These are phyloP conservation scores for Raddia distichophylla DNA, from an alignment of 176 grass and related monocot genomes.

Conservation along the genomic window DNA sequence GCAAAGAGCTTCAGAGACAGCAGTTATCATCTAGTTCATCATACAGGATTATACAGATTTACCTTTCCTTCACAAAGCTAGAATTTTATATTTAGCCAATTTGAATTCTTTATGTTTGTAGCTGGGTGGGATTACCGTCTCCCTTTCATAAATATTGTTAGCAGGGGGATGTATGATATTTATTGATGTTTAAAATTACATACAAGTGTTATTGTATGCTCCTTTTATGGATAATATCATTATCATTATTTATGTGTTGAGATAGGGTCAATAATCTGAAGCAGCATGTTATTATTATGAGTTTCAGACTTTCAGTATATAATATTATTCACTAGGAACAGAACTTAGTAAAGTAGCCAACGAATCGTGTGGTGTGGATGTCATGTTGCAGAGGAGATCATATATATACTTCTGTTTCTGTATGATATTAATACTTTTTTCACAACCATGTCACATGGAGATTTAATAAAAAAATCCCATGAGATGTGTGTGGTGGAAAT, in stretches of 20 bases:
- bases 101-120: not conserved
- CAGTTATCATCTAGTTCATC: not conserved
- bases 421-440: not conserved
- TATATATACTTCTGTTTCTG: not conserved
- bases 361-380: not conserved
- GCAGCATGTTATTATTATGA: not conserved
- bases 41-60: not conserved
- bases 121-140: not conserved
- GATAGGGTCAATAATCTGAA: constrained; percentile 17
- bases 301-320: not conserved
- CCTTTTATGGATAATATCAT: not conserved
- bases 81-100: constrained; percentile 13
- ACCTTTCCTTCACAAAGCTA: not conserved
- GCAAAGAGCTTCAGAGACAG: not conserved
- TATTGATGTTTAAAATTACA: constrained; percentile 23
- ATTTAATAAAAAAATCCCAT: too few relatives aligned
- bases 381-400: not conserved
- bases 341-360: not conserved
- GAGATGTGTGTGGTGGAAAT: too few relatives aligned
- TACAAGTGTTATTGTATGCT: not conserved
- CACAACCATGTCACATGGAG: too few relatives aligned
- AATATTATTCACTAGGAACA: not conserved
- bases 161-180: not conserved
- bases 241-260: not conserved
- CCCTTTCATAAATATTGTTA: constrained; percentile 19